Percentiles rank a stretch among this genome's conserved stretches.
Evolutionary conservation across 2,329 filamentous ascomycete species (phyloP).

Genomic region (Trichothecium sympodiale): DNA sequence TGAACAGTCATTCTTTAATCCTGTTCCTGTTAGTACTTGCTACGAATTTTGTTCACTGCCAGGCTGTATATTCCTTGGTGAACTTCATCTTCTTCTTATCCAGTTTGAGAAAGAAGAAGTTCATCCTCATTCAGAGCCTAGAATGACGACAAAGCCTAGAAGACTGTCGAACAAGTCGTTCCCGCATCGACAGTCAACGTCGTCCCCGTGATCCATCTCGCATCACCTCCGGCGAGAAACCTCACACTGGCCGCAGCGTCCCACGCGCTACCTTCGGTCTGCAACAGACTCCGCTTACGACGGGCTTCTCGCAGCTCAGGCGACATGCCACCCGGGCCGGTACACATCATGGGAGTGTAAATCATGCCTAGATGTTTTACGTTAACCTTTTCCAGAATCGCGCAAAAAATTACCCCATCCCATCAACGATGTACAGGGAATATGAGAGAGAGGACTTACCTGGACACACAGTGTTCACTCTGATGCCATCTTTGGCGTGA

Average conservation of each 20-base stretch:
- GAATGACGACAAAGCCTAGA: too few relatives aligned
- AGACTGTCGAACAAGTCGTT: slow-evolving; percentile 17
- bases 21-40: not conserved
- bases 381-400: too few relatives aligned
- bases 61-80: not conserved
- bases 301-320: slow-evolving; percentile 24
- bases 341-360: slow-evolving; percentile 35
- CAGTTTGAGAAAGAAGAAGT: too few relatives aligned
- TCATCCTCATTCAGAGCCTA: too few relatives aligned
- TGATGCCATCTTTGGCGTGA: slow-evolving; percentile 31
- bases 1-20: too few relatives aligned
- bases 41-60: not conserved
- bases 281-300: slow-evolving; percentile 24
- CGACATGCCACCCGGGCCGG: slow-evolving; percentile 21
- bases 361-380: slow-evolving; percentile 27
- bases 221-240: slow-evolving; percentile 27
- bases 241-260: slow-evolving; percentile 27
- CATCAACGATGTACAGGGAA: not conserved
- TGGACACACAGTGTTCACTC: slow-evolving; percentile 39
- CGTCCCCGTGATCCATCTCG: slow-evolving; percentile 31
- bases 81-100: too few relatives aligned
- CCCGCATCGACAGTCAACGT: slow-evolving; percentile 31
- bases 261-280: slow-evolving; percentile 31
- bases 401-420: too few relatives aligned
- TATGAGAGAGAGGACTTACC: slow-evolving; percentile 12